phyloP scores from a whole-genome alignment of 108 stramenopile genomes.

The Cyclotella kingstonii region DNA sequence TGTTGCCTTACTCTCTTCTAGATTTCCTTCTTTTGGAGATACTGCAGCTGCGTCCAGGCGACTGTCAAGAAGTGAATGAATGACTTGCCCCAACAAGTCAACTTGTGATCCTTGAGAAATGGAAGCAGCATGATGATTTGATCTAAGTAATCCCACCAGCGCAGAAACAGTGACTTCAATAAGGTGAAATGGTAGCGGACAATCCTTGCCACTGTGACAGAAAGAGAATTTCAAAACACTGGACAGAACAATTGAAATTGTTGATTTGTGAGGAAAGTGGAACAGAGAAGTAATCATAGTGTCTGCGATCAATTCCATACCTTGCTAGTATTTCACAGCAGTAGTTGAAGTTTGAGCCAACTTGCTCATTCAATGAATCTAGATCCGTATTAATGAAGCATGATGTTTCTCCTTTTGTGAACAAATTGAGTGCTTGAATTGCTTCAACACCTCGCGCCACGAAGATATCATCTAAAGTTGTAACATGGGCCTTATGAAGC shows the following conservation, averaged over 20 bases:
- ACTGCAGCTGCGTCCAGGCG: conserved; percentile 43
- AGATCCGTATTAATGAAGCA: conserved; percentile 11
- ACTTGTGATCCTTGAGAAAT: conserved; percentile 56
- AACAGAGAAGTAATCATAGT: background rate
- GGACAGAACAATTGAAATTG: background rate
- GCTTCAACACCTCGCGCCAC: conserved; percentile 20
- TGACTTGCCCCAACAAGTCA: conserved; percentile 50
- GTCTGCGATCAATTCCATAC: conserved; percentile 13
- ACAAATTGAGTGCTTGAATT: conserved; percentile 50
- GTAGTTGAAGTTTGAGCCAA: conserved; percentile 17
- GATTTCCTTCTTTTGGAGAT: conserved; percentile 17
- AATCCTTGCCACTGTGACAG: conserved; percentile 30
- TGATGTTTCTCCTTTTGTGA: conserved; percentile 39
- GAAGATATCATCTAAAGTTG: background rate
- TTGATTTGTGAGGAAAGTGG: background rate
- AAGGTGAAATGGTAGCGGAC: conserved; percentile 59
- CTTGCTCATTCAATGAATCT: conserved; percentile 9
- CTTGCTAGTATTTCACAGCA: conserved; percentile 38
- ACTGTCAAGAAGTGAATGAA: conserved; percentile 63
- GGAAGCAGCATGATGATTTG: conserved; percentile 23
- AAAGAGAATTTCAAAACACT: conserved; percentile 66
- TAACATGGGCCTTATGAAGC: background rate
- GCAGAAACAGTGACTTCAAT: conserved; percentile 60
- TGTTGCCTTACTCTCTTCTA: conserved; percentile 72
- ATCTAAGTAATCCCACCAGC: conserved; percentile 61